Conservation (phyloP, 352 stramenopile species). For the Phytophthora hibernalis region DNA sequence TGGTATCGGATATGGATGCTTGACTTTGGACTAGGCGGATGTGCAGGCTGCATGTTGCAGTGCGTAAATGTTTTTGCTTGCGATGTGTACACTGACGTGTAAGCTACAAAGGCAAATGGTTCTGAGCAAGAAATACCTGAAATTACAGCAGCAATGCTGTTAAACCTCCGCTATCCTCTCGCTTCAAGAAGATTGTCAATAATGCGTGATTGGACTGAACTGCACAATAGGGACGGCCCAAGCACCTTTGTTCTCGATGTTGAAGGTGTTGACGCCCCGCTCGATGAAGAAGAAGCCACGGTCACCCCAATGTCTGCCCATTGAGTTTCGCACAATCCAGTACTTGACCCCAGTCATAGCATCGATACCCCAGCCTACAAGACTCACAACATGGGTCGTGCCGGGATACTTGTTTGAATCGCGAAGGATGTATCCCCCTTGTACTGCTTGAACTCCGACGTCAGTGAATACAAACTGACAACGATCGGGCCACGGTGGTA, state of each 20-base stretch:
- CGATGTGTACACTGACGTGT: too few relatives aligned
- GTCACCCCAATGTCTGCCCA: constrained; percentile 76
- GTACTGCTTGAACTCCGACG: constrained; percentile 85
- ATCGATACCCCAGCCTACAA: constrained; percentile 94
- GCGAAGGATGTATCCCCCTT: constrained; percentile 92
- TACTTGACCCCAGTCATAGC: constrained; percentile 87
- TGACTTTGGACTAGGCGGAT: too few relatives aligned
- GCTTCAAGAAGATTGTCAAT: too few relatives aligned
- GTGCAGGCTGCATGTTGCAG: too few relatives aligned
- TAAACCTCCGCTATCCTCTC: too few relatives aligned
- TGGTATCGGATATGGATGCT: too few relatives aligned
- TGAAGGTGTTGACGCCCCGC: constrained; percentile 73
- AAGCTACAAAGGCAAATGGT: too few relatives aligned
- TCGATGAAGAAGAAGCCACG: constrained; percentile 71
- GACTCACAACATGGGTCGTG: constrained; percentile 92
- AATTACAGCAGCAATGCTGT: constrained; percentile 76
- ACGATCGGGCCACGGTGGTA: constrained; percentile 95
- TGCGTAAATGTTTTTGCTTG: too few relatives aligned
- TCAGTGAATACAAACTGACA: constrained; percentile 91
- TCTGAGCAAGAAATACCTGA: constrained; percentile 57
- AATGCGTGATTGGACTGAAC: too few relatives aligned
- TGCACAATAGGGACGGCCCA: constrained; percentile 72
- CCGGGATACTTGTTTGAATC: constrained; percentile 76
- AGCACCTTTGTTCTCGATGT: constrained; percentile 71
- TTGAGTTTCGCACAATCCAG: constrained; percentile 96